These are phyloP conservation scores for Aristolochia contorta DNA, from an alignment of 164 flowering plant species.

Conservation along the genomic window DNA sequence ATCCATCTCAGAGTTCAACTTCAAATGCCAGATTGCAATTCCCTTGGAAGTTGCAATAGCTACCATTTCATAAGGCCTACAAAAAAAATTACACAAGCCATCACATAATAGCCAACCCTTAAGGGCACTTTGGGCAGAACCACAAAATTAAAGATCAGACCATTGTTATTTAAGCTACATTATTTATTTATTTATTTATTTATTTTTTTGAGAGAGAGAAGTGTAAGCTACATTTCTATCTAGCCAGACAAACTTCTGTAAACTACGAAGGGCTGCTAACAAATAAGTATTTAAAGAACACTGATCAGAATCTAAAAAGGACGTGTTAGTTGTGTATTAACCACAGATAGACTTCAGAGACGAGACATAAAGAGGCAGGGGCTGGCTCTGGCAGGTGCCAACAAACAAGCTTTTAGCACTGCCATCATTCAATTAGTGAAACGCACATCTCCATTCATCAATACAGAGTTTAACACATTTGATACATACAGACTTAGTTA, in stretches of 20 bases:
- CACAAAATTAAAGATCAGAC: not conserved
- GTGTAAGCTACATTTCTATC: not conserved
- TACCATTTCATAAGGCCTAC: slow-evolving; percentile 80
- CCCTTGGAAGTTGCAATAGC: slow-evolving; percentile 85
- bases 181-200: no score
- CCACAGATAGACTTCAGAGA: no score
- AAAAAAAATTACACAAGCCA: slow-evolving; percentile 3
- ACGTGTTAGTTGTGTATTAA: not conserved
- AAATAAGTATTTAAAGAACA: not conserved
- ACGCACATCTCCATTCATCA: no score
- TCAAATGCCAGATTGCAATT: slow-evolving; percentile 86
- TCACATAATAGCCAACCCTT: not conserved
- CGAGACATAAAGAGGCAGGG: no score
- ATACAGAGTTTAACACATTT: no score
- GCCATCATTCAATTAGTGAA: no score
- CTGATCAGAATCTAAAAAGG: not conserved
- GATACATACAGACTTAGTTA: no score
- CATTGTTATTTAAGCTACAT: no score
- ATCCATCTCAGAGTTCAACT: slow-evolving; percentile 54
- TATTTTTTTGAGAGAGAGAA: no score
- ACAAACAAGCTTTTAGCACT: no score
- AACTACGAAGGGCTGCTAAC: not conserved
- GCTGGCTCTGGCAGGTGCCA: no score
- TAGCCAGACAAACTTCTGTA: not conserved
- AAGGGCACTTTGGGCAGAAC: not conserved